These are phyloP conservation scores for Rubia tinctorum DNA, from an alignment of 305 asterid genomes.

Conservation along the genomic window DNA sequence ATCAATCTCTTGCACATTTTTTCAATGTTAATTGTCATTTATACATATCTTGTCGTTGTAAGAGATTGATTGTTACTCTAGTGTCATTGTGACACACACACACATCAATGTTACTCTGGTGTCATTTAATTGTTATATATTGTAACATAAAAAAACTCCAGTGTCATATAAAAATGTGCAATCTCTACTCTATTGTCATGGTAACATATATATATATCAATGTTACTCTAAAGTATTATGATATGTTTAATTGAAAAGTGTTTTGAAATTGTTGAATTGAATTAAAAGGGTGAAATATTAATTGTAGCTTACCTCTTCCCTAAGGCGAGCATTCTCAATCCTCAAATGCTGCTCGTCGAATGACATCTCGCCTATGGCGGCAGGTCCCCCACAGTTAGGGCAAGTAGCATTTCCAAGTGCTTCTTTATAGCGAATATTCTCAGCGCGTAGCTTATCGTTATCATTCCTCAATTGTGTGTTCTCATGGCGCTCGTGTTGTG, in stretches of 20 bases:
- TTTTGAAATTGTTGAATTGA: neutral
- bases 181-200: too few relatives aligned
- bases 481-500: constrained; percentile 88
- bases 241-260: neutral
- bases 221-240: neutral
- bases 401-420: constrained; percentile 81
- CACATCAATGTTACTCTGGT: neutral
- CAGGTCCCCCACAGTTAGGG: constrained; percentile 94
- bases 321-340: constrained; percentile 79
- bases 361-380: constrained; percentile 93
- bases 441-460: constrained; percentile 86
- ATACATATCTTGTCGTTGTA: too few relatives aligned
- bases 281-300: neutral
- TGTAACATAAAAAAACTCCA: too few relatives aligned
- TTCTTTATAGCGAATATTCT: constrained; percentile 78
- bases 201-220: neutral
- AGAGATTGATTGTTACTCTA: too few relatives aligned
- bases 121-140: too few relatives aligned
- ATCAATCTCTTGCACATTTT: too few relatives aligned
- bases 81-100: too few relatives aligned
- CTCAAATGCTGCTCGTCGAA: constrained; percentile 93
- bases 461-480: constrained; percentile 74
- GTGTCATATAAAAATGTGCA: too few relatives aligned
- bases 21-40: too few relatives aligned
- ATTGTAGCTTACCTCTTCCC: constrained; percentile 64